Base-by-base conservation (phyloP, 192 early-diverging fungal genomes). In the Coemansia sp. region DNA sequence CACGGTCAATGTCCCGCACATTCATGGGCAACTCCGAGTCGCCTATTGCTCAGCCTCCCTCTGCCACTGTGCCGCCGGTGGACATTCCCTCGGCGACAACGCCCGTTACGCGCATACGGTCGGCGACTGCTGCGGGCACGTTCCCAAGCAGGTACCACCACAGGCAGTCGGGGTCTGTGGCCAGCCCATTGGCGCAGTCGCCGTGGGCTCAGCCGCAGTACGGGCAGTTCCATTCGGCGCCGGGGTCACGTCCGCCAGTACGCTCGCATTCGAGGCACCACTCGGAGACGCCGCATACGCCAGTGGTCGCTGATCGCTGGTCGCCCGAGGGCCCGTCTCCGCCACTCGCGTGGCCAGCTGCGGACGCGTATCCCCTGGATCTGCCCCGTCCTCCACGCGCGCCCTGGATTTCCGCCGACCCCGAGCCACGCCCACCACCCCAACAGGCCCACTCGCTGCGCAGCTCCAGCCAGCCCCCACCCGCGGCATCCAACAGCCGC, bases 1-100 rank as follows among this genome's bases (percentile, higher is more conserved):
- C 79, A 1, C 21, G 79, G 7, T 69, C 77, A 0, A 37, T 73
- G 53, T 79, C 77, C 6, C 48, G 77, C 13, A 63, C 66, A 1
- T 69, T 80, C 27, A 0, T 45, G 41, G 42, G 41, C 36, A 50
- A 50, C 46, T 50, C 46, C 2, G 46, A 50, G 46, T 33, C 54
- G 4, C 54, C 54, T 17, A 0, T n/a, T 13, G 7, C 53, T 2
- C 36, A 57, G 16, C 16, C 21, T 29, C 54, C 24, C 27, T 16
- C 53, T 0, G 31, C 65, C 9, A 24, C 24, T 40, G 34, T 19
- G 36, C 39, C 34, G 54, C 51, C 42, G 0, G 9, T 14, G 2
- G 46, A 50, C 6, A 24, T 24, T 9, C 21, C 19, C 46, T 16
- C 13, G 54, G 54, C 31, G 16, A 11, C 29, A 0, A 33, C 16